Evolutionary conservation across 1,139 yeast species (phyloP).

Genomic region (Lodderomyces elongisporus): DNA sequence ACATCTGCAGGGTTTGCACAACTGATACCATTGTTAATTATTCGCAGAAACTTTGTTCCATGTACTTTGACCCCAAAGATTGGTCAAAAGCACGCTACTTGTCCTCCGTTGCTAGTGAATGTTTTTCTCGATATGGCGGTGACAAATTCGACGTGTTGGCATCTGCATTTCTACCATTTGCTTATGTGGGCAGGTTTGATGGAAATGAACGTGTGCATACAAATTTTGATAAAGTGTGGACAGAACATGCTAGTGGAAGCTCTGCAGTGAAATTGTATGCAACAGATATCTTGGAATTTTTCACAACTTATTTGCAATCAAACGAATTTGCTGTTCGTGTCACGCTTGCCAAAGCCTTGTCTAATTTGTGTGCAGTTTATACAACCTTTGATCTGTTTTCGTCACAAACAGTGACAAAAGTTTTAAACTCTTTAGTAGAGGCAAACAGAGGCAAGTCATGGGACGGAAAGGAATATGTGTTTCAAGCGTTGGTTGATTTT

Average conservation of each 20-base stretch:
- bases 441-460: conserved; percentile 79
- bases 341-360: conserved; percentile 67
- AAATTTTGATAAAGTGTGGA: conserved; percentile 67
- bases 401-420: conserved; percentile 20
- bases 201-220: conserved; percentile 39
- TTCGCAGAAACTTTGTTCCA: conserved; percentile 44
- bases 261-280: conserved; percentile 69
- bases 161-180: conserved; percentile 66
- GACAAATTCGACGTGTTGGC: conserved; percentile 64
- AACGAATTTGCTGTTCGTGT: conserved; percentile 63
- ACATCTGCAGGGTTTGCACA: conserved; percentile 61
- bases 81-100: conserved; percentile 45
- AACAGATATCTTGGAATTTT: conserved; percentile 59
- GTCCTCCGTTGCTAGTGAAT: conserved; percentile 61
- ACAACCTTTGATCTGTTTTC: conserved; percentile 31
- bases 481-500: conserved; percentile 65
- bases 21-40: conserved; percentile 52
- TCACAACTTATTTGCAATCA: conserved; percentile 48
- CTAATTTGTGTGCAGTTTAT: conserved; percentile 49
- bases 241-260: conserved; percentile 70
- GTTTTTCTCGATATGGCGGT: conserved; percentile 65
- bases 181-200: conserved; percentile 77
- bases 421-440: conserved; percentile 54
- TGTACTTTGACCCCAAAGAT: conserved; percentile 59
- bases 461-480: conserved; percentile 78